Evolutionary conservation across 139 green algal species (phyloP), one percentile per base, ranked within the genome.

Genomic region (Closterium sp.): DNA sequence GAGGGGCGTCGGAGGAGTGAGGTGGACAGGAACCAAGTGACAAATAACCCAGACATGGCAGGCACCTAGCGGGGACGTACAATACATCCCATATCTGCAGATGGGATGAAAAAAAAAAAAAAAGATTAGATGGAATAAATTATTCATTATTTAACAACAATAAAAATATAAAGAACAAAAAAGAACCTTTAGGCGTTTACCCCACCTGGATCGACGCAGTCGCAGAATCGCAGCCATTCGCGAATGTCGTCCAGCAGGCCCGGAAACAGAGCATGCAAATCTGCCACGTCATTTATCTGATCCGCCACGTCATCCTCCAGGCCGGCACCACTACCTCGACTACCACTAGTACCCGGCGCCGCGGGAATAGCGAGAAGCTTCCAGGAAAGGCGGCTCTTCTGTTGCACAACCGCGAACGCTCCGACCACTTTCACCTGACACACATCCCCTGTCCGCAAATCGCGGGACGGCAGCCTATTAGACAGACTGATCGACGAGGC

Each of bases 221-320:
- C 62, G 84, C 32, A 91, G 27, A 70, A 88, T 27, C 89, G 89
- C 21, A 91, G 89, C 89, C 89, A 91, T 91, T 91, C 89, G 32
- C 89, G 32, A 86, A 85, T 45, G 29, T 91, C 31, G 24, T 84
- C 31, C 0, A 91, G 24, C 34, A 85, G 31, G 9, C 31, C 30
- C 5, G 89, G 89, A 22, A 91, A 34, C 27, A 84, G 1, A 2
- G 79, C 19, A 31, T 91, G 31, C 6, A 91, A n/a, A n/a, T n/a
- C n/a, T n/a, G n/a, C n/a, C n/a, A n/a, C n/a, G n/a, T n/a, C n/a
- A n/a, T n/a, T n/a, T n/a, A n/a, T n/a, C n/a, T n/a, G n/a, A n/a
- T n/a, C n/a, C n/a, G 89, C 89, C 89, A 91, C 34, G 31, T 27
- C 32, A 91, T 91, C 31, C 27, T 91, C 89, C 89, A 21, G 27